Conservation (phyloP, 2,329 filamentous ascomycete species). For the Botrytis elliptica region DNA sequence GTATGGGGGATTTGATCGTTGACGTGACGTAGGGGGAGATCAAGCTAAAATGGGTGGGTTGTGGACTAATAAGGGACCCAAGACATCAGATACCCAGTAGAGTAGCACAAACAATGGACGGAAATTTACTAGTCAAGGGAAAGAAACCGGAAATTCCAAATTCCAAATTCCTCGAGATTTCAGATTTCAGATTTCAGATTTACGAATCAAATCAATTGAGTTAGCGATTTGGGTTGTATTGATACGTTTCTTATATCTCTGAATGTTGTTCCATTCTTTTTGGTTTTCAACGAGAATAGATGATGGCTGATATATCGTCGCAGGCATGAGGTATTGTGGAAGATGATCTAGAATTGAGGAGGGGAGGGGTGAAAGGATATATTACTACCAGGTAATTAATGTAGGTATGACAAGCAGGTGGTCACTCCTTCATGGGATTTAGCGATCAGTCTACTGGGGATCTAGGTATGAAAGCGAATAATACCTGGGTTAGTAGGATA, state of each 20-base stretch:
- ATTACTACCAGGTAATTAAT: neutral
- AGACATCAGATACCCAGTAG: neutral
- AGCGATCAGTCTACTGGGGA: neutral
- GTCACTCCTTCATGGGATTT: neutral
- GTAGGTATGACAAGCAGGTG: neutral
- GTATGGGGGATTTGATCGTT: neutral
- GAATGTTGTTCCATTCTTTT: no score
- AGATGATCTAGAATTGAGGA: neutral
- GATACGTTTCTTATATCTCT: neutral
- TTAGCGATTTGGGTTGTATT: no score
- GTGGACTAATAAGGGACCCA: neutral
- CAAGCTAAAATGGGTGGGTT: conserved; percentile 5
- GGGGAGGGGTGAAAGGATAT: neutral
- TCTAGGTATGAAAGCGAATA: no score
- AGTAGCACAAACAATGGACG: neutral
- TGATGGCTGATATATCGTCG: neutral
- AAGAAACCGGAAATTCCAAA: neutral
- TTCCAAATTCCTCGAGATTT: neutral
- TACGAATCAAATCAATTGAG: neutral
- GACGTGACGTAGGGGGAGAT: conserved; percentile 6
- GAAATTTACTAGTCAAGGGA: neutral
- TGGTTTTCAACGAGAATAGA: neutral
- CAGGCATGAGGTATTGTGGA: neutral
- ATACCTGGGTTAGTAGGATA: neutral
- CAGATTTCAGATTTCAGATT: neutral